These are phyloP conservation scores for Metschnikowia cerradonensis DNA, from an alignment of 805 yeast genomes.

Conservation along the genomic window DNA sequence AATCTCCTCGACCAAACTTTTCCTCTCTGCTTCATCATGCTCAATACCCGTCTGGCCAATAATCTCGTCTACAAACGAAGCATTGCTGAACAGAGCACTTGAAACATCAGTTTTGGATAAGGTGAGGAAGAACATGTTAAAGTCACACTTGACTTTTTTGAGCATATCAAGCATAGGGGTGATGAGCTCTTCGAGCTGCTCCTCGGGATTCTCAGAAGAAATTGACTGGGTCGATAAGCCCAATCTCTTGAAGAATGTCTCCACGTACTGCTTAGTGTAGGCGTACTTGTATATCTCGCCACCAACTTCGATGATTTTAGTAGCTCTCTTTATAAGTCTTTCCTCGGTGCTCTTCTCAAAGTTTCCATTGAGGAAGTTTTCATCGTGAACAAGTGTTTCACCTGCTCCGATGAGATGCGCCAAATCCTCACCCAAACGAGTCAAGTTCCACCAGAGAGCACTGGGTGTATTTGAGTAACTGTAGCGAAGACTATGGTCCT, in stretches of 20 bases:
- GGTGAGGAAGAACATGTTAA: constrained; percentile 68
- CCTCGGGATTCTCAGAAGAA: constrained; percentile 29
- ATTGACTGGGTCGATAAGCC: constrained; percentile 52
- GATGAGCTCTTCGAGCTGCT: constrained; percentile 43
- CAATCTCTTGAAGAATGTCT: constrained; percentile 57
- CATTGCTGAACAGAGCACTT: constrained; percentile 8
- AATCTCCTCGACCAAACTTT: constrained; percentile 40
- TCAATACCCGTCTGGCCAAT: constrained; percentile 17
- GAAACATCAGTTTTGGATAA: constrained; percentile 48
- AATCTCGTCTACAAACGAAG: constrained; percentile 18
- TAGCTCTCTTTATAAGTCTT: constrained; percentile 55
- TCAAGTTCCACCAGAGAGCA: constrained; percentile 89
- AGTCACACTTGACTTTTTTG: constrained; percentile 63
- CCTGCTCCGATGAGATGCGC: constrained; percentile 81
- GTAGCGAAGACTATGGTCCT: constrained; percentile 69
- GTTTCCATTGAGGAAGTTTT: constrained; percentile 13
- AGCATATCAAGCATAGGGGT: constrained; percentile 61
- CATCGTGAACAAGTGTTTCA: constrained; percentile 41
- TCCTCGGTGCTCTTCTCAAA: constrained; percentile 50
- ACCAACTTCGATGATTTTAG: constrained; percentile 56
- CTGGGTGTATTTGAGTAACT: constrained; percentile 81
- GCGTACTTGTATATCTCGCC: constrained; percentile 62
- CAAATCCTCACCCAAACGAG: constrained; percentile 77
- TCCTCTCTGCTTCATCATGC: constrained; percentile 23
- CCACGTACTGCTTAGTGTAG: constrained; percentile 57